These are phyloP conservation scores for Suillus ampliporus DNA, from an alignment of 768 basidiomycete genomes.

Conservation along the genomic window DNA sequence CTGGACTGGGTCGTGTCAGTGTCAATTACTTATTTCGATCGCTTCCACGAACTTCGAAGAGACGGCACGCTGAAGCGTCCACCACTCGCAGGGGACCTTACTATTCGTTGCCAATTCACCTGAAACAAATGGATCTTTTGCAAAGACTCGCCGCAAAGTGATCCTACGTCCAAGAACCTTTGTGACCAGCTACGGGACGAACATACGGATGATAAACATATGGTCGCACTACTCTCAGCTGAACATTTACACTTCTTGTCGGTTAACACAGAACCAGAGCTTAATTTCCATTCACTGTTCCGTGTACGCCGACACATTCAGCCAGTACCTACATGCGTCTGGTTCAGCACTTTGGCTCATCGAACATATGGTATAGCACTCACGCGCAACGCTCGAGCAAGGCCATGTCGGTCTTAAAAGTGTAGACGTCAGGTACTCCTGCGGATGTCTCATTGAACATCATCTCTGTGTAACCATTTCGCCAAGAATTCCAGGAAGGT, in stretches of 20 bases:
- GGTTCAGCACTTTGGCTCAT: background rate
- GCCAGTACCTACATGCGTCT: background rate
- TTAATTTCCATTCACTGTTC: background rate
- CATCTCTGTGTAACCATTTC: conserved; percentile 44
- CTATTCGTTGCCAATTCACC: background rate
- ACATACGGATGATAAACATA: background rate
- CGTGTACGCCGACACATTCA: background rate
- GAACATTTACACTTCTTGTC: too few relatives aligned
- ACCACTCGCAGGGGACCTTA: too few relatives aligned
- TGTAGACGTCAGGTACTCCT: conserved; percentile 37
- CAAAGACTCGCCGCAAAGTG: background rate
- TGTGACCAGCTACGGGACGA: too few relatives aligned
- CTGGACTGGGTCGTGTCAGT: too few relatives aligned
- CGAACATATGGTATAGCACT: conserved; percentile 17
- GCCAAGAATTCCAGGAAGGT: conserved; percentile 25
- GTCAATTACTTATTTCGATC: too few relatives aligned
- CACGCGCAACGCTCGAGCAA: conserved; percentile 45
- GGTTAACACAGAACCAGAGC: background rate
- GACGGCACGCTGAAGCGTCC: too few relatives aligned
- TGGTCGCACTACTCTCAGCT: background rate
- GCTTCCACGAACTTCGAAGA: too few relatives aligned
- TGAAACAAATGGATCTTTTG: background rate
- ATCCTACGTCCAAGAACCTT: background rate
- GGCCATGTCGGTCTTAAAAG: conserved; percentile 32
- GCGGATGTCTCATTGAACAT: conserved; percentile 45